phyloP scores from a whole-genome alignment of 1,284 basidiomycete species.

The Sanguinoderma infundibulare region DNA sequence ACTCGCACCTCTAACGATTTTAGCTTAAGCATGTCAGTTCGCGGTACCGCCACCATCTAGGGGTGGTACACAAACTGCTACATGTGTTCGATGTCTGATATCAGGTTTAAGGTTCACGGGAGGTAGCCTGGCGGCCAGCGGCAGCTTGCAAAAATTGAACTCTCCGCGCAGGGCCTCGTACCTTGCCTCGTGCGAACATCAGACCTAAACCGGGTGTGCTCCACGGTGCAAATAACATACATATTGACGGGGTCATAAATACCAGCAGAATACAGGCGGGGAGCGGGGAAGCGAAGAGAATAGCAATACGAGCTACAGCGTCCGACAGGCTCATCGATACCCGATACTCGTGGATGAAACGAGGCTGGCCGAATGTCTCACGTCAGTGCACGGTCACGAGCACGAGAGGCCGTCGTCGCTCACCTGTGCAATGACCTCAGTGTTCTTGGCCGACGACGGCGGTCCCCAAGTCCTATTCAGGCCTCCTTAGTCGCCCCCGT shows the following conservation, averaged over 20 bases:
- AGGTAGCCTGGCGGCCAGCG: not conserved
- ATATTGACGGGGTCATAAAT: not conserved
- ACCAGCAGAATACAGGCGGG: not conserved
- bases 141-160: not conserved
- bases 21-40: not conserved
- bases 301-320: not conserved
- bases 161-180: not conserved
- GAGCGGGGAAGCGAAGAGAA: not conserved
- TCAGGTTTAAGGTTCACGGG: no score
- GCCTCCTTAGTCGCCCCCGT: conserved; percentile 3
- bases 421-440: not conserved
- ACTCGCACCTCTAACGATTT: not conserved
- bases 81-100: not conserved
- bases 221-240: not conserved
- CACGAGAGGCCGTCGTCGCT: not conserved
- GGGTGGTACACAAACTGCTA: not conserved
- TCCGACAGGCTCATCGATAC: not conserved
- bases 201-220: not conserved
- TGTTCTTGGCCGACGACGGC: not conserved
- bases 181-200: not conserved
- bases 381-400: not conserved
- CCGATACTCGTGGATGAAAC: not conserved
- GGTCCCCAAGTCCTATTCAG: not conserved
- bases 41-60: not conserved
- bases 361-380: not conserved